phyloP scores from a whole-genome alignment of 2,329 filamentous ascomycete species.

The Simplicillium sp. region DNA sequence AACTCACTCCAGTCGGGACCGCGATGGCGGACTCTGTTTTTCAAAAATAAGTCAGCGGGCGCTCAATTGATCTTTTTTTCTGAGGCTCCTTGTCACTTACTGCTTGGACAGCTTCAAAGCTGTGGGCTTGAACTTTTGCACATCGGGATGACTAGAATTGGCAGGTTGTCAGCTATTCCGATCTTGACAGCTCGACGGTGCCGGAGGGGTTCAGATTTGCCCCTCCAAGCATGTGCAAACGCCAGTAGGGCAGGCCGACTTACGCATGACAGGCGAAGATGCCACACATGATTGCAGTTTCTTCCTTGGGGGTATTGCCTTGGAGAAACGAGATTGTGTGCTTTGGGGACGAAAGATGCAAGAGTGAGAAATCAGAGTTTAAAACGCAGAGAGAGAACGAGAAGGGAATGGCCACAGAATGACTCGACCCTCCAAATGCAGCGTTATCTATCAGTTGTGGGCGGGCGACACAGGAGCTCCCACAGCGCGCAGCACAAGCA shows the following conservation, averaged over 20 bases:
- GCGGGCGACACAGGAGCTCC: too few species aligned
- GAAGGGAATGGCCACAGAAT: background rate
- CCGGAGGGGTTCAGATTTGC: too few species aligned
- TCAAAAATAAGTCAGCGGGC: background rate
- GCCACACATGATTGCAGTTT: slow-evolving; percentile 70
- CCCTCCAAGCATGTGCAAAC: slow-evolving; percentile 2
- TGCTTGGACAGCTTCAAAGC: slow-evolving; percentile 90
- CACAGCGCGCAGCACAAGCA: too few species aligned
- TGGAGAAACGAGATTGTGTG: slow-evolving; percentile 1
- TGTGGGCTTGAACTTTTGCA: slow-evolving; percentile 91
- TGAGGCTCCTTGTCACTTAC: slow-evolving; percentile 42
- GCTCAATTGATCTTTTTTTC: too few species aligned
- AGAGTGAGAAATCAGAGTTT: slow-evolving; percentile 7
- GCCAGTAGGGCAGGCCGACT: slow-evolving; percentile 21
- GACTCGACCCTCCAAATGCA: slow-evolving; percentile 5
- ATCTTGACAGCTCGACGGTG: background rate
- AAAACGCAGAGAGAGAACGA: background rate
- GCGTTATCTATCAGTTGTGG: background rate
- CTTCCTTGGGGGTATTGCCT: slow-evolving; percentile 3
- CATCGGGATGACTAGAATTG: slow-evolving; percentile 67
- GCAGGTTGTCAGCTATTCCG: slow-evolving; percentile 13
- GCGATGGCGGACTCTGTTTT: slow-evolving; percentile 74
- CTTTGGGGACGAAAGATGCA: slow-evolving; percentile 4
- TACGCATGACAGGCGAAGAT: slow-evolving; percentile 94
- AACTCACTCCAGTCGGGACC: slow-evolving; percentile 96